A percentile compares a stretch with the other conserved stretches of the same genome.
Conservation (phyloP, 352 stramenopile species). For the Blastocystis sp. region DNA sequence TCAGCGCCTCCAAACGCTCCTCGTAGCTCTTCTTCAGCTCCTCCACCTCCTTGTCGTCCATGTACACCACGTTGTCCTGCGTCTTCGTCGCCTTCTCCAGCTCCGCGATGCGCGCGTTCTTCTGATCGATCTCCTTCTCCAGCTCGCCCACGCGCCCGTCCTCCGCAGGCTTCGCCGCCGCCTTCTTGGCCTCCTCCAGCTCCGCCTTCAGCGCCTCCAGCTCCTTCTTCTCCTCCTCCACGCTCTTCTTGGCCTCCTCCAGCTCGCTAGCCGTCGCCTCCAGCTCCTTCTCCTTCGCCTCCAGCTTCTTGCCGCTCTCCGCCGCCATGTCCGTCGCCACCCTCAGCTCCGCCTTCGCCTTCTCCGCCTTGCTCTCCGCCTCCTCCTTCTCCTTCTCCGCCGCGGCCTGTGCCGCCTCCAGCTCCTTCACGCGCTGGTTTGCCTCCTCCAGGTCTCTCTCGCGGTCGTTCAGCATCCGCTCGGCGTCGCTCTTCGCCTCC, state of each 20-base stretch:
- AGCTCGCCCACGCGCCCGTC: not conserved
- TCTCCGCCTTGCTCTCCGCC: not conserved
- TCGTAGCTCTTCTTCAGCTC: not conserved
- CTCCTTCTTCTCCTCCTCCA: conserved; percentile 5
- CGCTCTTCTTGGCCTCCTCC: not conserved
- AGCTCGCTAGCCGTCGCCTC: not conserved
- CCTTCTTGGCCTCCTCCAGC: not conserved
- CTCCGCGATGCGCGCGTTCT: conserved; percentile 33
- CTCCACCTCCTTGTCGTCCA: not conserved
- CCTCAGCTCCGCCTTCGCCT: not conserved
- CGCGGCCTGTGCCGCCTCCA: not conserved
- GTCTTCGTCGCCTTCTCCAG: not conserved
- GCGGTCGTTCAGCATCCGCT: not conserved
- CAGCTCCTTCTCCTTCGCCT: not conserved
- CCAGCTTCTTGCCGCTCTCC: not conserved
- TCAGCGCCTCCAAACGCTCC: not conserved
- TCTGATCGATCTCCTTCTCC: conserved; percentile 39
- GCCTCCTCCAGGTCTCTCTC: not conserved
- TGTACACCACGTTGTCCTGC: not conserved
- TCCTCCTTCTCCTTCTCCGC: conserved; percentile 13
- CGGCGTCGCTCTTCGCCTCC: not conserved
- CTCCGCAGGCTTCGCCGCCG: not conserved
- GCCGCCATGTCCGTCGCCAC: not conserved
- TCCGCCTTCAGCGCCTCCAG: not conserved
- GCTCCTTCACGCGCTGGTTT: not conserved